Evolutionary conservation across 1,139 yeast genomes (phyloP).

Genomic region (Blastobotrys proliferans): DNA sequence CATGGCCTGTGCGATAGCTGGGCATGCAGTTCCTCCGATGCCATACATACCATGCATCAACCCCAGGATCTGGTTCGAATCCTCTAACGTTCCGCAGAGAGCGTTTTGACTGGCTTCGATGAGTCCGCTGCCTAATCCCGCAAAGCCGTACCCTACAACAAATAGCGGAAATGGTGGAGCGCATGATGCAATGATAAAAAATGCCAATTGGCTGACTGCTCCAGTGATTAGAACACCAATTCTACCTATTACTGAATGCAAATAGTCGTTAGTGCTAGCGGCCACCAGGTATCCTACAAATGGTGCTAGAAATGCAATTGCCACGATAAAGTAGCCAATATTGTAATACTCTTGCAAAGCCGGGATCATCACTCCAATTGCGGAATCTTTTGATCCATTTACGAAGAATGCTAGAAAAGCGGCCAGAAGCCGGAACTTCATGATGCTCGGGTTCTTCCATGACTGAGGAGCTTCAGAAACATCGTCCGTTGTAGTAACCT

Average conservation of each 20-base stretch:
- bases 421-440: slow-evolving; percentile 27
- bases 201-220: slow-evolving; percentile 36
- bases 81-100: slow-evolving; percentile 49
- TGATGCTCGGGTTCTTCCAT: slow-evolving; percentile 18
- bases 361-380: slow-evolving; percentile 23
- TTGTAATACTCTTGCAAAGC: slow-evolving; percentile 24
- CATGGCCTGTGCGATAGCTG: slow-evolving; percentile 53
- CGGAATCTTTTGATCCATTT: slow-evolving; percentile 23
- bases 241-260: slow-evolving; percentile 43
- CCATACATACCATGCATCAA: slow-evolving; percentile 59
- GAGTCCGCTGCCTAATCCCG: slow-evolving; percentile 58
- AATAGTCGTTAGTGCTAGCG: slow-evolving; percentile 34
- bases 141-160: slow-evolving; percentile 51
- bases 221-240: slow-evolving; percentile 40
- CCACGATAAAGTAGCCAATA: slow-evolving; percentile 26
- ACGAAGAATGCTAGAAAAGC: slow-evolving; percentile 22
- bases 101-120: slow-evolving; percentile 54
- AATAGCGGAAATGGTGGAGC: slow-evolving; percentile 40
- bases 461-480: too few relatives aligned
- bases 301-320: slow-evolving; percentile 31
- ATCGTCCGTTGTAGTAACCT: too few relatives aligned
- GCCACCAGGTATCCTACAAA: slow-evolving; percentile 38
- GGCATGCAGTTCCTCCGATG: slow-evolving; percentile 57
- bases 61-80: slow-evolving; percentile 49
- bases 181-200: slow-evolving; percentile 42